Evolutionary conservation across 768 basidiomycete genomes (phyloP).

Genomic region (Lentinula detonsa): DNA sequence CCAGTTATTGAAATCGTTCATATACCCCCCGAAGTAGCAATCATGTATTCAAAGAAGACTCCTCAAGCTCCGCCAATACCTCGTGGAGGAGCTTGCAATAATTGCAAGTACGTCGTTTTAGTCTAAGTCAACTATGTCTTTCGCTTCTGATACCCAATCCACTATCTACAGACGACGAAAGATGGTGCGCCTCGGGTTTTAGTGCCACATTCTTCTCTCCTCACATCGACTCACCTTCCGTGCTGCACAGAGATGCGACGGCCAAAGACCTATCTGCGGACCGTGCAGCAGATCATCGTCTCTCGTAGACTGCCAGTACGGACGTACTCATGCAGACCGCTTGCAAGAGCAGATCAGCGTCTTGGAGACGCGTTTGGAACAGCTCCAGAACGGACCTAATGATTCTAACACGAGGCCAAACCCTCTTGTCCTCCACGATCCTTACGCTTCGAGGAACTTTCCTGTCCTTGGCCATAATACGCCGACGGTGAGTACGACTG

Average conservation of each 20-base stretch:
- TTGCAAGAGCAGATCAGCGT: constrained; percentile 31
- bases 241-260: constrained; percentile 33
- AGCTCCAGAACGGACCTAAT: constrained; percentile 20
- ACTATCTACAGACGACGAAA: constrained; percentile 29
- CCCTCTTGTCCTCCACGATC: constrained; percentile 16
- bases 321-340: constrained; percentile 26
- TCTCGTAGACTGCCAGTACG: constrained; percentile 37
- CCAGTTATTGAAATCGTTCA: too few species aligned
- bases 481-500: not conserved
- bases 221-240: not conserved
- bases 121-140: not conserved
- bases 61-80: not conserved
- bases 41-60: not conserved
- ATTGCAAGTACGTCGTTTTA: not conserved
- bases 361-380: constrained; percentile 26
- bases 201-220: not conserved
- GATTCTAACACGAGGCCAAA: not conserved
- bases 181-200: constrained; percentile 23
- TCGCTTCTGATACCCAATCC: not conserved
- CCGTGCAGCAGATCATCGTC: constrained; percentile 30
- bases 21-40: too few species aligned
- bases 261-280: constrained; percentile 29
- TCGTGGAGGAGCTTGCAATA: not conserved
- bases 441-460: constrained; percentile 11
- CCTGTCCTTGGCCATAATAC: too few species aligned